phyloP scores from a whole-genome alignment of 169 alveolate genomes.

The Eimeria necatrix region DNA sequence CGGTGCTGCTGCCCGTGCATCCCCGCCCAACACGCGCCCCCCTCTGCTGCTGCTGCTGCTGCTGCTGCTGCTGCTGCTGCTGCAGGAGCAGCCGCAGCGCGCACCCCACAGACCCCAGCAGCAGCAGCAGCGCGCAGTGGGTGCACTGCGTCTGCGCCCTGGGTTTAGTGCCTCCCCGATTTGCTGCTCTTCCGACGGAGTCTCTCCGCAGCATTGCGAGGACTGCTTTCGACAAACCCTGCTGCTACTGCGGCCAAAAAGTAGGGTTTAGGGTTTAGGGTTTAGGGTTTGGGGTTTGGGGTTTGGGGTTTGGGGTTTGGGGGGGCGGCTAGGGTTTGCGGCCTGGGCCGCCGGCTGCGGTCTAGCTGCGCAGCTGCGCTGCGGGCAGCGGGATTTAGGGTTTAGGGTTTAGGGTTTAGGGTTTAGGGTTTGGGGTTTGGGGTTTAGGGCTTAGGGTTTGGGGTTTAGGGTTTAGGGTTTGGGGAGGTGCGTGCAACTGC shows the following conservation, averaged over 20 bases:
- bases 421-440: neutral
- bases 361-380: no score
- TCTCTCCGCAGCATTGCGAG: conserved; percentile 61
- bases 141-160: conserved; percentile 67
- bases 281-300: no score
- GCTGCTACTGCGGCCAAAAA: conserved; percentile 70
- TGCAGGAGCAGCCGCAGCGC: conserved; percentile 9
- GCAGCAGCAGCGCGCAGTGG: conserved; percentile 53
- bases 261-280: neutral
- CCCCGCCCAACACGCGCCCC: no score
- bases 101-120: conserved; percentile 1
- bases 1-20: neutral
- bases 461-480: conserved; percentile 7
- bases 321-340: no score
- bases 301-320: no score
- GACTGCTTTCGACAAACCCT: conserved; percentile 69
- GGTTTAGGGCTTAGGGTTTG: neutral
- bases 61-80: conserved; percentile 13
- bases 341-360: neutral
- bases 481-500: neutral
- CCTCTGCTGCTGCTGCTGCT: neutral
- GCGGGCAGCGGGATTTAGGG: neutral
- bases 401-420: neutral
- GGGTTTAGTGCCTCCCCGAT: conserved; percentile 67
- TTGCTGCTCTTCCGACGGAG: conserved; percentile 52